These are phyloP conservation scores for Wickerhamiella cacticola DNA, from an alignment of 805 yeast species.

Conservation along the genomic window DNA sequence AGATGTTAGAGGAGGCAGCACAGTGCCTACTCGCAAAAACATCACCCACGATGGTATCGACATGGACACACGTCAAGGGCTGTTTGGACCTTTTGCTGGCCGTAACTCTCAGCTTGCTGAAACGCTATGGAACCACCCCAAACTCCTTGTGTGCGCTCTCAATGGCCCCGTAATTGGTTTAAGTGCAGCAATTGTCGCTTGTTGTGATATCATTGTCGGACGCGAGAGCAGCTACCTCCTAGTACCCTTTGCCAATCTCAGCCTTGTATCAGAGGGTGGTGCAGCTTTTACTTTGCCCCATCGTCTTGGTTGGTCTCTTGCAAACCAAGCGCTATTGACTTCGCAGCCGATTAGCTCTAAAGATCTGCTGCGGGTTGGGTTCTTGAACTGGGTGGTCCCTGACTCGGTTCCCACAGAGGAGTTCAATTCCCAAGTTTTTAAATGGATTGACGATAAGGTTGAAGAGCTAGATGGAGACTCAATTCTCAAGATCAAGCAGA, in stretches of 20 bases:
- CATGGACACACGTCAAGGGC: slow-evolving; percentile 25
- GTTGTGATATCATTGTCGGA: slow-evolving; percentile 59
- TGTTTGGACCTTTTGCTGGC: slow-evolving; percentile 51
- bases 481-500: slow-evolving; percentile 36
- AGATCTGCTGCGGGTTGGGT: slow-evolving; percentile 45
- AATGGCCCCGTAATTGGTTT: slow-evolving; percentile 86
- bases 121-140: slow-evolving; percentile 55
- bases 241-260: slow-evolving; percentile 71
- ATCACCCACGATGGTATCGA: slow-evolving; percentile 14
- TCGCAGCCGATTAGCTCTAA: slow-evolving; percentile 51
- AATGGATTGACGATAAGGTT: slow-evolving; percentile 32
- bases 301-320: slow-evolving; percentile 59
- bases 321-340: slow-evolving; percentile 61
- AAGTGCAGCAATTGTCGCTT: slow-evolving; percentile 57
- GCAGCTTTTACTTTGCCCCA: slow-evolving; percentile 53
- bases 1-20: slow-evolving; percentile 37
- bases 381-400: slow-evolving; percentile 46
- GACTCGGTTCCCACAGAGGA: slow-evolving; percentile 33
- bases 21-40: slow-evolving; percentile 12
- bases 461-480: slow-evolving; percentile 37
- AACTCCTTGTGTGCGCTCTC: slow-evolving; percentile 57
- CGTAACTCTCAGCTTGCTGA: slow-evolving; percentile 60
- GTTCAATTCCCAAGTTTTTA: slow-evolving; percentile 36
- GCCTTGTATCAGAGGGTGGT: slow-evolving; percentile 75
- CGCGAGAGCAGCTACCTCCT: slow-evolving; percentile 45